These are phyloP conservation scores for Dioszegia aurantiaca DNA, from an alignment of 768 basidiomycete genomes.

Conservation along the genomic window DNA sequence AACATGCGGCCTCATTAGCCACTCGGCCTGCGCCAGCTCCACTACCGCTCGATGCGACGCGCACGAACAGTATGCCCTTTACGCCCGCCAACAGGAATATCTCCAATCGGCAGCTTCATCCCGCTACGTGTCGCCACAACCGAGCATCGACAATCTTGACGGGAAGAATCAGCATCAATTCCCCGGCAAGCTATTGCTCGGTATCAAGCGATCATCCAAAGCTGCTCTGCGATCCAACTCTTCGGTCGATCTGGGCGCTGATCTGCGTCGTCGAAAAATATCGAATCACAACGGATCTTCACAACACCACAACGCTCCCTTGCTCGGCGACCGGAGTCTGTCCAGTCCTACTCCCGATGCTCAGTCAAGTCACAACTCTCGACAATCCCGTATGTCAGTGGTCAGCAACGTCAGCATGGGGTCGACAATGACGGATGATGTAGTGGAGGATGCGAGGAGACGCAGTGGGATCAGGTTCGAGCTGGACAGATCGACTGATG, in stretches of 20 bases:
- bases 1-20: constrained; percentile 83
- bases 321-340: not conserved
- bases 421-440: constrained; percentile 1
- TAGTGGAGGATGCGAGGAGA: constrained; percentile 6
- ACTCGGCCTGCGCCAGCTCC: constrained; percentile 55
- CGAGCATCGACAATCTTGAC: constrained; percentile 21
- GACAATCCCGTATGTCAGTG: constrained; percentile 8
- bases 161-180: constrained; percentile 13
- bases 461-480: constrained; percentile 14
- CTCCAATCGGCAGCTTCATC: constrained; percentile 19
- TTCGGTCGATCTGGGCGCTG: constrained; percentile 9
- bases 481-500: constrained; percentile 1
- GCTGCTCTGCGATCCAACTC: constrained; percentile 5
- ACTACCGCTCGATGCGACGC: constrained; percentile 26
- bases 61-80: constrained; percentile 27
- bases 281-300: not conserved
- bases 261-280: constrained; percentile 1
- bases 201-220: constrained; percentile 25
- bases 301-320: not conserved
- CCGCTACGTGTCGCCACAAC: constrained; percentile 20
- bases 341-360: not conserved
- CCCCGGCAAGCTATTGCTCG: constrained; percentile 24
- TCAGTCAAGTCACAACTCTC: constrained; percentile 5
- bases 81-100: constrained; percentile 30
- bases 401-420: constrained; percentile 9